Evolutionary conservation across 768 basidiomycete genomes (phyloP), one percentile per base, ranked within the genome.

Genomic region (Lyophyllum shimeji): DNA sequence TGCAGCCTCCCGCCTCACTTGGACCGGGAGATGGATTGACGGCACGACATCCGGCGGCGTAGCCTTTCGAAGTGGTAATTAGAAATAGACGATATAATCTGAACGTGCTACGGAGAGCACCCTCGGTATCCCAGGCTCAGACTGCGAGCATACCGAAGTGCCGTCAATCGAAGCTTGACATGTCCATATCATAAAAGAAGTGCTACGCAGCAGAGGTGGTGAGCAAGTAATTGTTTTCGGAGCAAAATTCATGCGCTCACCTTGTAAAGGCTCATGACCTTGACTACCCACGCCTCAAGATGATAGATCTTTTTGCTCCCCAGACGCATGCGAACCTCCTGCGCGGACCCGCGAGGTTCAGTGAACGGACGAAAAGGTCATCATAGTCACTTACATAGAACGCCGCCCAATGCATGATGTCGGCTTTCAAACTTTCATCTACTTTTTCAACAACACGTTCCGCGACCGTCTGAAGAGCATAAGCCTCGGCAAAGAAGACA

Each of bases 331-430:
- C 97, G 87, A 34, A 90, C 82, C 75, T 99, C 95, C 93, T 97
- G 62, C 21, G 24, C 13, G 15, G 37, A 21, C 40, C 34, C 46
- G n/a, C 3, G 20, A 29, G 12, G 24, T 33, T 45, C 24, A 51
- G 25, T 46, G 9, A 24, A 27, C 15, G 18, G 29, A 18, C 6
- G 50, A 50, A 43, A 5, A 34, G 44, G 21, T 9, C 15, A 20
- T 40, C 24, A 20, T 45, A 17, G 4, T 25, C 18, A 21, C 90
- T 58, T 66, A 94, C 94, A 69, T 98, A 98, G 67, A 96, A 89
- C 21, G 97, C 94, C 3, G 96, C 93, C 95, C 95, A 98, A 67
- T 97, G 94, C 80, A 98, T 91, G 63, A 98, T 86, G 63, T 98
- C 94, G 0, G 89, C 84, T 73, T 95, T 97, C 55, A 99, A 68